Evolutionary conservation across 176 grass and related monocot genomes (phyloP).

Genomic region (Oryza australiensis): DNA sequence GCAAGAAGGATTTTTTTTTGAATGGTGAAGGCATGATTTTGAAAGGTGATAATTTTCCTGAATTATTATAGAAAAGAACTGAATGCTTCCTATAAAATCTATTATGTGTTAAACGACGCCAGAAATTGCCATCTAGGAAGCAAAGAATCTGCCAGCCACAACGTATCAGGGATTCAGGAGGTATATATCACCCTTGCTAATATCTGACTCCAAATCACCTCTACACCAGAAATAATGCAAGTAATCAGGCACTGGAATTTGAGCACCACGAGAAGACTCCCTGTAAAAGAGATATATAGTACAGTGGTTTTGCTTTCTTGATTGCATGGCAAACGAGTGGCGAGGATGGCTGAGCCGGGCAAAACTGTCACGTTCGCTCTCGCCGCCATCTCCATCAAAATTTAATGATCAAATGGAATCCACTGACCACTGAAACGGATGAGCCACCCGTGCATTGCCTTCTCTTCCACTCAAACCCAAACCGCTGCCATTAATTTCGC

Average conservation of each 20-base stretch:
- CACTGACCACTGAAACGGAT: neutral
- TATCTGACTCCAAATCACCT: neutral
- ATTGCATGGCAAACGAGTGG: constrained; percentile 16
- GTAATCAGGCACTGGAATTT: neutral
- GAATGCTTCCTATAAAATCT: neutral
- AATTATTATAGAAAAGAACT: neutral
- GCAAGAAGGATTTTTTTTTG: too few species aligned
- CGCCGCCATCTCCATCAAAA: neutral
- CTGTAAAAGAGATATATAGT: neutral
- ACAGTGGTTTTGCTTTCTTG: neutral
- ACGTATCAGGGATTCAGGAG: neutral
- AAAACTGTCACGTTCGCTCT: neutral
- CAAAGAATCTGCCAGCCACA: neutral
- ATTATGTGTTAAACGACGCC: too few species aligned
- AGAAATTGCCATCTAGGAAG: neutral
- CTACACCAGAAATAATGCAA: neutral
- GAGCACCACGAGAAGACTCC: neutral
- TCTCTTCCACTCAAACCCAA: constrained; percentile 37
- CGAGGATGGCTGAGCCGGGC: neutral
- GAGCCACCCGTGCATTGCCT: neutral
- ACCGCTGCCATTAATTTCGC: neutral
- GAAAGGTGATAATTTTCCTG: too few species aligned
- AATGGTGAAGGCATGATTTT: too few species aligned
- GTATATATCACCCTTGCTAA: neutral
- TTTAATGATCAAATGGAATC: neutral